These are phyloP conservation scores for Atkinsonella hypoxylon DNA, from an alignment of 2,329 filamentous ascomycete genomes.

Conservation along the genomic window DNA sequence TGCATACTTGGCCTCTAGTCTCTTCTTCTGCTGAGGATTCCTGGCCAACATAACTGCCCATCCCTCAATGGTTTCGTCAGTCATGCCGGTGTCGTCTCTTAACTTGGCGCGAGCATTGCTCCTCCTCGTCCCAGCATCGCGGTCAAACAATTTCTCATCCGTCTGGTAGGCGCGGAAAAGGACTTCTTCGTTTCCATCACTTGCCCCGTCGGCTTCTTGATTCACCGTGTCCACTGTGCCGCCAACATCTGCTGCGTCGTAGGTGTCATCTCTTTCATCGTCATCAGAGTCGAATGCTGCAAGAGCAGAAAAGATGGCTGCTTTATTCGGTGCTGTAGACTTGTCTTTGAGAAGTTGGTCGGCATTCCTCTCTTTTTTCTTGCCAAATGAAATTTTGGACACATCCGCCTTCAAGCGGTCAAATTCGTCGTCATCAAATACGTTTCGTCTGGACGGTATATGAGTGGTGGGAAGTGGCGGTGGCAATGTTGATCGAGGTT, in stretches of 20 bases:
- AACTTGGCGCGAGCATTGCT: conserved; percentile 50
- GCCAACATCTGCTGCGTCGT: conserved; percentile 84
- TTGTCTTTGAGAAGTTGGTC: conserved; percentile 59
- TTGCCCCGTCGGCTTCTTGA: conserved; percentile 35
- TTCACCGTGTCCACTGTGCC: conserved; percentile 68
- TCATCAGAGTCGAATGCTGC: conserved; percentile 87
- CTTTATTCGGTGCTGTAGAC: conserved; percentile 58
- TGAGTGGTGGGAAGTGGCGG: conserved; percentile 8
- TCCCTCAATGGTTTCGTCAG: conserved; percentile 86
- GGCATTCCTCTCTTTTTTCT: conserved; percentile 51
- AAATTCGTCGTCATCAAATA: conserved; percentile 72
- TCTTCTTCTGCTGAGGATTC: conserved; percentile 54
- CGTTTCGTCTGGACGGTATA: conserved; percentile 51
- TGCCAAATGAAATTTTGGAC: conserved; percentile 67
- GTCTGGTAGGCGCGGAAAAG: conserved; percentile 63
- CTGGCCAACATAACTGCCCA: conserved; percentile 81
- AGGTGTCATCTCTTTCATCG: conserved; percentile 94
- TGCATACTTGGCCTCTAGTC: conserved; percentile 58
- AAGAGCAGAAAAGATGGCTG: conserved; percentile 77
- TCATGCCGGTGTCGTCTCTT: conserved; percentile 71
- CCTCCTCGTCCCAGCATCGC: conserved; percentile 59
- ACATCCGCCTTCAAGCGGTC: conserved; percentile 56
- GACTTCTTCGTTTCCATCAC: conserved; percentile 51
- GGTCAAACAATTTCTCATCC: conserved; percentile 53
- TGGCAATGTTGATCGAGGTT: conserved; percentile 43